Conservation (phyloP, 2,329 filamentous ascomycete species). For the Sporothrix phasma region DNA sequence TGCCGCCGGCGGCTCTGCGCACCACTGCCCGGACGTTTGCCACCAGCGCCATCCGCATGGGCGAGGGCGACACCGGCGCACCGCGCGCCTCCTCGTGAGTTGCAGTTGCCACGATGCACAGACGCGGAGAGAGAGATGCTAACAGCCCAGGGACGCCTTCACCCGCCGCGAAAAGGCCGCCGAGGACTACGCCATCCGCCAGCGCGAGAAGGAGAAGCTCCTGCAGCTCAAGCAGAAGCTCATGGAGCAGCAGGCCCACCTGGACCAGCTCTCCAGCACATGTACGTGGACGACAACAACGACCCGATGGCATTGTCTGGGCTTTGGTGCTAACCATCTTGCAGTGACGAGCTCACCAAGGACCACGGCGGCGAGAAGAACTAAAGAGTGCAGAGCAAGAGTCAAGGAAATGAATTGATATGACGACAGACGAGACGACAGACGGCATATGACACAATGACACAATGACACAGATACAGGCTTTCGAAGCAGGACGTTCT, state of each 20-base stretch:
- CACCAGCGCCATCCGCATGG: conserved; percentile 53
- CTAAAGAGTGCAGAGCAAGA: conserved; percentile 30
- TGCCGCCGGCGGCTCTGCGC: conserved; percentile 42
- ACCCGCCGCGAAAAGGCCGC: conserved; percentile 79
- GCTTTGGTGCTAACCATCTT: background rate
- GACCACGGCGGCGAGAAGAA: conserved; percentile 59
- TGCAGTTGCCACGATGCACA: background rate
- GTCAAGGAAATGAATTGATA: background rate
- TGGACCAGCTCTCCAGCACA: conserved; percentile 77
- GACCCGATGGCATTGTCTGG: background rate
- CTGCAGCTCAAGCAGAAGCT: conserved; percentile 63
- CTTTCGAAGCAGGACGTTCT: background rate
- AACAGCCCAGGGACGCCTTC: conserved; percentile 70
- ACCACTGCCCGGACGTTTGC: conserved; percentile 49
- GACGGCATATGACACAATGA: background rate
- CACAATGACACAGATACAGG: background rate
- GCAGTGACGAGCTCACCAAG: conserved; percentile 67
- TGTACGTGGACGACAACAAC: conserved; percentile 51
- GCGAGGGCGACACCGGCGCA: conserved; percentile 59
- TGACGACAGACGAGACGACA: too few species aligned
- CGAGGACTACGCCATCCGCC: conserved; percentile 75
- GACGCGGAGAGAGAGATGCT: background rate
- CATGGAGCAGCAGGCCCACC: conserved; percentile 66
- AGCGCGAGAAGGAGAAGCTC: conserved; percentile 89
- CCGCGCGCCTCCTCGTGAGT: conserved; percentile 46